Base-by-base conservation (phyloP, 2,329 filamentous ascomycete genomes). In the Elsinoe arachidis region DNA sequence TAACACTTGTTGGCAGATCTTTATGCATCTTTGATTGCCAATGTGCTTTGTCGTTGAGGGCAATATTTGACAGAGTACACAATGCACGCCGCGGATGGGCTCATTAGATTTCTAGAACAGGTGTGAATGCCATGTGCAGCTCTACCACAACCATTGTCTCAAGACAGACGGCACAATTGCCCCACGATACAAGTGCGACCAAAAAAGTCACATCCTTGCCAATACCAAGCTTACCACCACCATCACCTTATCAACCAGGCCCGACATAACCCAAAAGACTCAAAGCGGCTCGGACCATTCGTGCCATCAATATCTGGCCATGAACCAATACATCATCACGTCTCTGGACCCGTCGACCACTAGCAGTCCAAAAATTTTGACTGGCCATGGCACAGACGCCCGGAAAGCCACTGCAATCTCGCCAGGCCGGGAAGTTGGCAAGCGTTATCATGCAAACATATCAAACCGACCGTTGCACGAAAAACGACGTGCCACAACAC, bases 371-470 rank as follows among this genome's bases (percentile, higher is more conserved):
- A 30, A 30, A 30, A 14, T 23, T 21, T 53, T 23, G 33, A 38
- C 34, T 39, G 15, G 26, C 35, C 49, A 53, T 53, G n/a, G 33
- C 35, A 53, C 33, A 53, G 49, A 53, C 35, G 41, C 41, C 33
- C 38, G 14, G 46, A 15, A 15, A 53, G 49, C 49, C 49, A 53
- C 49, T 53, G 49, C 49, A 53, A 53, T 53, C 49, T 53, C 49
- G 49, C 49, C 33, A 53, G 49, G 33, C 41, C 49, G 49, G 49
- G 49, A 53, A 38, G 49, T 26, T 53, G 49, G 49, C 49, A 33
- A 34, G 38, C 49, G 49, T 53, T 53, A 53, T 53, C 49, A 39
- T 53, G 19, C 49, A 53, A 53, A 53, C 49, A 53, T 35, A 53
- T 53, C 49, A 53, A 53, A 53, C 33, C 34, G 15, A 35, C 49